Evolutionary conservation across 106 monocot species (phyloP).

Genomic region (Acanthochlamys bracteata): DNA sequence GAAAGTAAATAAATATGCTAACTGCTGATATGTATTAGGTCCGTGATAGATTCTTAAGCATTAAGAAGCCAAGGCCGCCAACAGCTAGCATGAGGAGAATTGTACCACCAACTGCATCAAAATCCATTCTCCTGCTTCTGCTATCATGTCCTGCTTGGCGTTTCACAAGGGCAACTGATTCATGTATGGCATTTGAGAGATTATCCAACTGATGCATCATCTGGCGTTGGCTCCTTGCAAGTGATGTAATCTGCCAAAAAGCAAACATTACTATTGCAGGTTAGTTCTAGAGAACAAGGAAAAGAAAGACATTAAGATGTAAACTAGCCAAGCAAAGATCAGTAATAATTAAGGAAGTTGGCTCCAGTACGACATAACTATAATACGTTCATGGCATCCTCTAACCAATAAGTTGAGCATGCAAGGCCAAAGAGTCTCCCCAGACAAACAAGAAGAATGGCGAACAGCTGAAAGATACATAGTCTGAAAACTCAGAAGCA

Average conservation of each 20-base stretch:
- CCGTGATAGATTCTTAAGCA: conserved; percentile 39
- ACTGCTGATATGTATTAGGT: conserved; percentile 20
- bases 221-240: conserved; percentile 60
- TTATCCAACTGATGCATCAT: conserved; percentile 83
- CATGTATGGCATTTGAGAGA: conserved; percentile 55
- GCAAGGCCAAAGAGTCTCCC: too few species aligned
- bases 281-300: neutral
- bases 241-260: conserved; percentile 32
- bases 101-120: conserved; percentile 30
- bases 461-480: too few species aligned
- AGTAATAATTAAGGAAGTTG: neutral
- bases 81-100: conserved; percentile 35
- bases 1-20: too few species aligned
- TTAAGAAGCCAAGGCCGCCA: conserved; percentile 43
- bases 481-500: neutral
- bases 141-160: conserved; percentile 17
- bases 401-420: neutral
- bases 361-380: neutral
- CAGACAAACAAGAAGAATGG: too few species aligned
- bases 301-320: neutral
- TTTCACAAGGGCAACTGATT: conserved; percentile 30
- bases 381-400: neutral
- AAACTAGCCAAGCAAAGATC: neutral
- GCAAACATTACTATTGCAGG: neutral
- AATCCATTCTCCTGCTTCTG: conserved; percentile 20